Base-by-base conservation (phyloP, 2,329 filamentous ascomycete species). In the Talaromyces pinophilus region DNA sequence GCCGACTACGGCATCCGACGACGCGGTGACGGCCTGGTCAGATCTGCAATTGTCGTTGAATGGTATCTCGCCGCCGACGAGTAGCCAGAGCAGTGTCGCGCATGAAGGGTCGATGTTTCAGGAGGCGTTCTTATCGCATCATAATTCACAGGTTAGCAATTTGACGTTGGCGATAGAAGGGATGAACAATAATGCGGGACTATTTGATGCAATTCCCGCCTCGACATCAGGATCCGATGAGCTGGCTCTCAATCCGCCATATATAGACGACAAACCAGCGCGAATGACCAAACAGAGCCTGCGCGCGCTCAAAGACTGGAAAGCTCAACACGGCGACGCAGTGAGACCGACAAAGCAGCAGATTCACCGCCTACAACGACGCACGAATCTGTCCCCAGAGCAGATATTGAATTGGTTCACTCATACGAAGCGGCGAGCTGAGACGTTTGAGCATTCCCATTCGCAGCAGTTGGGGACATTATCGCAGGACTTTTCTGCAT, bases 381-480 rank as follows among this genome's bases (percentile, higher is more conserved):
- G 35, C 30, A 63, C 64, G 1, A 55, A 48, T 25, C 30, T 66
- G 30, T 66, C 64, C 7, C 6, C 42, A 1, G 59, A 40, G n/a
- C 64, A 66, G 60, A 66, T 66, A 25, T 48, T 30, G 42, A 66
- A 66, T 8, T 66, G 64, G 64, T 66, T 63, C 50, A 19, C 15
- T 2, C 64, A 66, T 22, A 57, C 64, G n/a, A 66, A 59, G 25
- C 50, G 59, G 11, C 64, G 64, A 3, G 62, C 50, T 11, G 42
- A 55, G 25, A 38, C 19, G 10, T 55, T 66, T n/a, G 48, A 33
- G 3, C 10, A 57, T 35, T 40, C 22, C 54, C 59, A 61, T 30
- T 40, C 48, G 17, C 30, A 50, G 48, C n/a, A 33, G 13, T 17
- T 52, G 60, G 33, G 6, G 17, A 30, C 59, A 5, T 30, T 52